phyloP scores from a whole-genome alignment of 306 rosid species.

The Vigna trinervia region DNA sequence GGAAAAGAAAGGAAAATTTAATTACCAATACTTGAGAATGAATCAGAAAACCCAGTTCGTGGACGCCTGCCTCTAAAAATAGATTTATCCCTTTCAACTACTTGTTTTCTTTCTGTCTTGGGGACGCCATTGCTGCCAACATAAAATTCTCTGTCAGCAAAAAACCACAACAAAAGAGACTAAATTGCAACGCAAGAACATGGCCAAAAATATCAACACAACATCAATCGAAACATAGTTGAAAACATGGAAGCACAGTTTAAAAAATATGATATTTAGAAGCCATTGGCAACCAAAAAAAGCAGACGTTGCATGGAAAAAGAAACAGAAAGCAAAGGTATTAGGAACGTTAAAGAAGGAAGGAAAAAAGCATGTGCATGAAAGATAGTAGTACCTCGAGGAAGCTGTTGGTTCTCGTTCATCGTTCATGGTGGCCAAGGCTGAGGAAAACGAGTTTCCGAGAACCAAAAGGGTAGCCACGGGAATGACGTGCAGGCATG shows the following conservation, averaged over 20 bases:
- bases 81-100: conserved; percentile 28
- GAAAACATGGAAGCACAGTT: not conserved
- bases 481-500: conserved; percentile 33
- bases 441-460: conserved; percentile 36
- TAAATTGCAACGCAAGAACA: conserved; percentile 1
- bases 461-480: conserved; percentile 43
- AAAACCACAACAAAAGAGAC: conserved; percentile 35
- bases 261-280: not conserved
- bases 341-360: not conserved
- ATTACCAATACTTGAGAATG: conserved; percentile 65
- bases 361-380: not conserved
- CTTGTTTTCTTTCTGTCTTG: conserved; percentile 47
- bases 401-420: conserved; percentile 53
- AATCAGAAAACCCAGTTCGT: conserved; percentile 65
- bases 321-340: not conserved
- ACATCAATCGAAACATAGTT: not conserved
- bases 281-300: not conserved
- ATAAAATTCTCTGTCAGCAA: conserved; percentile 49
- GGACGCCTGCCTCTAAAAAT: conserved; percentile 49
- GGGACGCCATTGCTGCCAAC: conserved; percentile 64
- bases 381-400: conserved; percentile 44
- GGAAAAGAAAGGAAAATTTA: conserved; percentile 9
- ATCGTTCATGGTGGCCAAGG: conserved; percentile 44
- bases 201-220: conserved; percentile 35
- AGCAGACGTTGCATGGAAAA: not conserved